Conservation (phyloP, 441 rosid species). For the Bruguiera hainesii region DNA sequence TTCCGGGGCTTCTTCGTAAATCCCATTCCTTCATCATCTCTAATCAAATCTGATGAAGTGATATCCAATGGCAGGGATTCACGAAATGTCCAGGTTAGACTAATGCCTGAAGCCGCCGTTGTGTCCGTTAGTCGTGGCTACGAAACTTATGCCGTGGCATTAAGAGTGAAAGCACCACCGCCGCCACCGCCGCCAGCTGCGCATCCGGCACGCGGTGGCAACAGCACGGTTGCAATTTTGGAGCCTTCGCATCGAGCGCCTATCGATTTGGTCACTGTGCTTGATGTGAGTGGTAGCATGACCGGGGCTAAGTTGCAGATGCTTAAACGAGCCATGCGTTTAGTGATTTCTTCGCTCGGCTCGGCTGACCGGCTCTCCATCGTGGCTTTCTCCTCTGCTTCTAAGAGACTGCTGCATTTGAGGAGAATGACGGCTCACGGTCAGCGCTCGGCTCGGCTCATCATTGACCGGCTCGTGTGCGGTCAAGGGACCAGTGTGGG, state of each 20-base stretch:
- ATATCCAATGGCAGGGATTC: slow-evolving; percentile 9
- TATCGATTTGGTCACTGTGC: slow-evolving; percentile 72
- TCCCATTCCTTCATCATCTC: slow-evolving; percentile 36
- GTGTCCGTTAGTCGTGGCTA: slow-evolving; percentile 52
- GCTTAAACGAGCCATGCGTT: slow-evolving; percentile 68
- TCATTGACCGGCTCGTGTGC: slow-evolving; percentile 59
- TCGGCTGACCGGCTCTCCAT: slow-evolving; percentile 85
- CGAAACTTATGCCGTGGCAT: slow-evolving; percentile 55
- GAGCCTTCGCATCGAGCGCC: slow-evolving; percentile 55
- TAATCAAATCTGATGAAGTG: slow-evolving; percentile 17
- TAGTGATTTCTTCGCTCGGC: slow-evolving; percentile 56
- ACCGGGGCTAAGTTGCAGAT: slow-evolving; percentile 44
- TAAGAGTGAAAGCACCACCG: slow-evolving; percentile 65
- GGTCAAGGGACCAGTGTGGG: slow-evolving; percentile 64
- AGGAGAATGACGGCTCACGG: slow-evolving; percentile 69
- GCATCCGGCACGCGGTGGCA: background rate
- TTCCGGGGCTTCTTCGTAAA: slow-evolving; percentile 61
- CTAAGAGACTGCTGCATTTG: slow-evolving; percentile 65
- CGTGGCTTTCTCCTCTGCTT: slow-evolving; percentile 56
- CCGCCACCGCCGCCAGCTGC: background rate
- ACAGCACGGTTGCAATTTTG: slow-evolving; percentile 25
- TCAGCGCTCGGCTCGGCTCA: slow-evolving; percentile 64
- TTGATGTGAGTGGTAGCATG: slow-evolving; percentile 64
- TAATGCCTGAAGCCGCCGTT: slow-evolving; percentile 65
- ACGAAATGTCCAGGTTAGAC: slow-evolving; percentile 45